phyloP scores from a whole-genome alignment of 805 yeast species.

The Grigorovia transvaalensis region DNA sequence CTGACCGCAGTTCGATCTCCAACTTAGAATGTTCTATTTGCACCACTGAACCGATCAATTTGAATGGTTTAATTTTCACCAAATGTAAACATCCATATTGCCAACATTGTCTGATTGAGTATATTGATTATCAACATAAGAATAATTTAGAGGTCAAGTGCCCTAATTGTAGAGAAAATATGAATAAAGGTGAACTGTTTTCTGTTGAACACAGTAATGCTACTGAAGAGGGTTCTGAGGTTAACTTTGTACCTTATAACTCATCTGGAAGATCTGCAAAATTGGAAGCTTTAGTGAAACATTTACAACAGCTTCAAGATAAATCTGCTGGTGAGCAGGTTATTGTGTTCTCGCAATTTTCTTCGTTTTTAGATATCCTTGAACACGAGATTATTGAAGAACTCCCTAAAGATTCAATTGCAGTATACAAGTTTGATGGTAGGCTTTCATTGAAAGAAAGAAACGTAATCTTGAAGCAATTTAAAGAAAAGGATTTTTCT shows the following conservation, averaged over 20 bases:
- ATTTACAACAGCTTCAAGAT: conserved; percentile 43
- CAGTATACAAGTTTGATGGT: conserved; percentile 72
- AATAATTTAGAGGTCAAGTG: conserved; percentile 44
- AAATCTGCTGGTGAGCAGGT: conserved; percentile 58
- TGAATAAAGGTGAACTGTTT: conserved; percentile 39
- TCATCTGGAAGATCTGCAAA: conserved; percentile 50
- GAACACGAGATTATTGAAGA: conserved; percentile 48
- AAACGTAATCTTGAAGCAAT: conserved; percentile 46
- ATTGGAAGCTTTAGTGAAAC: conserved; percentile 54
- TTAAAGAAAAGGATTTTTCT: conserved; percentile 30
- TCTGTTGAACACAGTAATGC: neutral
- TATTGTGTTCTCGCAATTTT: conserved; percentile 86
- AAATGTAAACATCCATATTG: conserved; percentile 81
- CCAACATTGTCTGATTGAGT: conserved; percentile 58
- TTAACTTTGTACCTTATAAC: conserved; percentile 7
- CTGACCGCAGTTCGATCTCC: conserved; percentile 21
- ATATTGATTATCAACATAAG: conserved; percentile 52
- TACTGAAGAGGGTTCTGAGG: neutral
- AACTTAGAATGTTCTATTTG: conserved; percentile 79
- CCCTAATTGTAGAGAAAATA: conserved; percentile 60
- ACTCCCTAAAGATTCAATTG: conserved; percentile 24
- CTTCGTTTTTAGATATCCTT: conserved; percentile 68
- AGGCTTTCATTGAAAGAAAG: conserved; percentile 58
- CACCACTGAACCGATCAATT: conserved; percentile 52
- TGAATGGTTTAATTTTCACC: conserved; percentile 47